A percentile compares a stretch with the other conserved stretches of the same genome.
phyloP scores from a whole-genome alignment of 768 basidiomycete species.

The Hysterangium stoloniferum region DNA sequence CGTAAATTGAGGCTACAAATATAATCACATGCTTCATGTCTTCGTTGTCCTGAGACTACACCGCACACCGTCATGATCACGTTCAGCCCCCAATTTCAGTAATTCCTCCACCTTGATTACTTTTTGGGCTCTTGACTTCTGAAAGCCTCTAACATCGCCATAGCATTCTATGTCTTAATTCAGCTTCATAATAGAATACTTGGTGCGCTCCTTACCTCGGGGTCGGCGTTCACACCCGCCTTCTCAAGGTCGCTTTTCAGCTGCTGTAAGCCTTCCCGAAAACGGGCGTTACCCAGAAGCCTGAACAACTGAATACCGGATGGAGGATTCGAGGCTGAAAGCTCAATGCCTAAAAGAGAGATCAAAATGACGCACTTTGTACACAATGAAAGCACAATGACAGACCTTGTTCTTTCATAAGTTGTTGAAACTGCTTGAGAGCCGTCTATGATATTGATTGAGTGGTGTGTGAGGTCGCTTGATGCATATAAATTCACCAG shows the following conservation, averaged over 20 bases:
- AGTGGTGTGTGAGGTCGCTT: neutral
- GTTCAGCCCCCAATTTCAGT: conserved; percentile 78
- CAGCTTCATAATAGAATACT: neutral
- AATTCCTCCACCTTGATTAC: conserved; percentile 58
- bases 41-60: too few relatives aligned
- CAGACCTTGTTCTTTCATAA: conserved; percentile 44
- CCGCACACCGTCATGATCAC: too few relatives aligned
- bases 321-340: conserved; percentile 34
- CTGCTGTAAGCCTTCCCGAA: conserved; percentile 38
- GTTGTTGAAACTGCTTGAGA: conserved; percentile 34
- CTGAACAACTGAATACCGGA: conserved; percentile 47
- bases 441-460: conserved; percentile 23
- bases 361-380: neutral
- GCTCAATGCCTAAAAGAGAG: conserved; percentile 38
- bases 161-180: conserved; percentile 33
- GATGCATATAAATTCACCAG: conserved; percentile 19
- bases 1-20: too few relatives aligned
- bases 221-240: conserved; percentile 51
- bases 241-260: conserved; percentile 45
- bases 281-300: conserved; percentile 44
- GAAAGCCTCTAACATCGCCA: conserved; percentile 31
- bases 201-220: conserved; percentile 35
- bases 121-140: neutral
- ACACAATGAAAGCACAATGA: neutral
- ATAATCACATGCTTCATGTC: too few relatives aligned